Conservation (phyloP, 352 stramenopile genomes). For the Pythium volutum region DNA sequence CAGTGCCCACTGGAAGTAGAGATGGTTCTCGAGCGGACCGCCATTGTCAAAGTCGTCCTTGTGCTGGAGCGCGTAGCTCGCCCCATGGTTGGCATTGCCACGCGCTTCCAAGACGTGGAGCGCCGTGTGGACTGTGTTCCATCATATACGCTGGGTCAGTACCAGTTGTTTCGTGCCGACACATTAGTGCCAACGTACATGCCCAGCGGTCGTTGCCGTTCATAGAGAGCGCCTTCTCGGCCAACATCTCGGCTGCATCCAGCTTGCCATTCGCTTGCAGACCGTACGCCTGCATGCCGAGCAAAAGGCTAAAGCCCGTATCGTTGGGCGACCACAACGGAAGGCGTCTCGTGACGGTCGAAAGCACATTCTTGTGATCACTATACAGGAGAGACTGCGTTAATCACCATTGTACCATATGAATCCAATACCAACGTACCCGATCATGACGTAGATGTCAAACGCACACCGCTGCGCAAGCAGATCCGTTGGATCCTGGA, state of each 20-base stretch:
- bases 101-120: slow-evolving; percentile 72
- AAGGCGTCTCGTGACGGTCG: slow-evolving; percentile 63
- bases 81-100: slow-evolving; percentile 81
- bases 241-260: slow-evolving; percentile 62
- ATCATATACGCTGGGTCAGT: neutral
- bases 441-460: slow-evolving; percentile 77
- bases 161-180: neutral
- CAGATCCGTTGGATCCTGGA: slow-evolving; percentile 61
- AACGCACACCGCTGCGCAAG: slow-evolving; percentile 75
- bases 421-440: too few relatives aligned
- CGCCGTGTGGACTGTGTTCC: slow-evolving; percentile 66
- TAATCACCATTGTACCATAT: too few relatives aligned
- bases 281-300: slow-evolving; percentile 84
- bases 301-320: slow-evolving; percentile 69
- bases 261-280: slow-evolving; percentile 61
- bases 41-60: slow-evolving; percentile 77
- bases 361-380: slow-evolving; percentile 76
- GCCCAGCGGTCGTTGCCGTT: slow-evolving; percentile 83
- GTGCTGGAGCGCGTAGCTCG: slow-evolving; percentile 81
- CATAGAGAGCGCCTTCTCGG: slow-evolving; percentile 81
- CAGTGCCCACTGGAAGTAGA: slow-evolving; percentile 83
- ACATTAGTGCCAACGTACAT: slow-evolving; percentile 42
- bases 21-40: slow-evolving; percentile 58
- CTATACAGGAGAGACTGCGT: too few relatives aligned
- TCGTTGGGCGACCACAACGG: slow-evolving; percentile 78